phyloP scores from a whole-genome alignment of 805 yeast genomes.

The Cyberlindnera subsufficiens region DNA sequence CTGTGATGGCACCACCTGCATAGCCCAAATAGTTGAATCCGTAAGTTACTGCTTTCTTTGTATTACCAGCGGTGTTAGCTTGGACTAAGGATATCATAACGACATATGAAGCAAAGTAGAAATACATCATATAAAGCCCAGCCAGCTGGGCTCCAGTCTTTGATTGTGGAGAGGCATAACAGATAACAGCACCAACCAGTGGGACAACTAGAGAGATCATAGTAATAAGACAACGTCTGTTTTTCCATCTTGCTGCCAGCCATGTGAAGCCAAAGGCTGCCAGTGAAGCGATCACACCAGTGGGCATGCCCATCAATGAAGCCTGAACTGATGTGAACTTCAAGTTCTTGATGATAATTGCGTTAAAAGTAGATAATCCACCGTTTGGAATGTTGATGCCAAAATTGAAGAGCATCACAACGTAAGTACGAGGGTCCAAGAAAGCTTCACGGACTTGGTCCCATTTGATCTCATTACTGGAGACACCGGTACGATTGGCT shows the following conservation, averaged over 20 bases:
- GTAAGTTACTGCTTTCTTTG: conserved; percentile 33
- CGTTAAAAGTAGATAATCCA: conserved; percentile 25
- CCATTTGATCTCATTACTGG: conserved; percentile 32
- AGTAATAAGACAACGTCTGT: conserved; percentile 24
- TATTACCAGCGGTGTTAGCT: conserved; percentile 42
- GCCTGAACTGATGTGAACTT: conserved; percentile 20
- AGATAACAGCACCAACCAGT: conserved; percentile 23
- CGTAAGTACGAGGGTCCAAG: conserved; percentile 33
- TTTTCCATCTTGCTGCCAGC: conserved; percentile 26
- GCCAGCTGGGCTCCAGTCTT: conserved; percentile 25
- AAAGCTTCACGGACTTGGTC: conserved; percentile 39
- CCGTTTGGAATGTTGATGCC: conserved; percentile 30
- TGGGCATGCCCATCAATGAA: conserved; percentile 24
- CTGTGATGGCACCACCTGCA: conserved; percentile 38
- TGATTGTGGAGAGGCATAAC: conserved; percentile 13
- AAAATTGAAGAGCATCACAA: conserved; percentile 25
- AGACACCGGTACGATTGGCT: conserved; percentile 39
- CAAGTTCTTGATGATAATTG: conserved; percentile 22
- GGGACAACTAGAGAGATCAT: conserved; percentile 24
- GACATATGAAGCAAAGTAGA: conserved; percentile 28
- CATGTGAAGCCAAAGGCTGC: conserved; percentile 27
- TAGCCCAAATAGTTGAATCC: conserved; percentile 33
- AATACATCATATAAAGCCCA: conserved; percentile 29
- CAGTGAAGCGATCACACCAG: conserved; percentile 27
- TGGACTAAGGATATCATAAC: conserved; percentile 27